Evolutionary conservation across 805 yeast species (phyloP), one percentile per base, ranked within the genome.

Genomic region (Yamadazyma phyllophila): DNA sequence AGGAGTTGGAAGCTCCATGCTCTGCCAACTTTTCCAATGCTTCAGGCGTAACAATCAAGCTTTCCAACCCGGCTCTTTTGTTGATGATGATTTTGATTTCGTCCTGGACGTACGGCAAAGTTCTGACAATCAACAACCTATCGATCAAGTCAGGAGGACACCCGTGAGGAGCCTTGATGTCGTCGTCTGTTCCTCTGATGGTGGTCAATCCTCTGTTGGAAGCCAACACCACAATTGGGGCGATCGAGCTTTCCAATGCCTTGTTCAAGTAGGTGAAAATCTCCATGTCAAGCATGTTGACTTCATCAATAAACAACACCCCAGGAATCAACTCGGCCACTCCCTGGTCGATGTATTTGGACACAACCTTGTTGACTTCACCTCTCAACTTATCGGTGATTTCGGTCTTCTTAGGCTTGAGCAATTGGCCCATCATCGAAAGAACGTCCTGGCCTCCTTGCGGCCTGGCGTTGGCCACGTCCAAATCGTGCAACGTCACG

Each of bases 241-340:
- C 92, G 62, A 94, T 87, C 24, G 85, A 72, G 41, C 91, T 83
- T 68, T 94, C 99, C 52, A 94, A 76, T 8, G 98, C 98, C 53
- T 96, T 82, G 71, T 94, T 94, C 57, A 94, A 80, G 67, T 88
- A 94, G 13, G 98, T 87, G 63, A 94, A 94, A 59, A 96, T 84
- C 68, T 94, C 99, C 58, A 94, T 85, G 66, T 94, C 99, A 53
- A 94, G 81, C 98, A 94, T 94, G 69, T 94, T 96, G 41, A 91
- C 97, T 71, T 94, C 99, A 67, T 94, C 99, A 56, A 94, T 90
- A 66, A 94, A 94, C 56, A 94, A 74, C 13, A 94, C 99, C 59
- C 99, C 99, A 1, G 99, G 99, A 47, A 94, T 88, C 40, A 94
- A 77, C 69, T 92, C 98, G 10, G 99, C 99, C 44, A 92, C 88